Evolutionary conservation across 495 filamentous ascomycete genomes (phyloP).

Genomic region (Letharia lupina): DNA sequence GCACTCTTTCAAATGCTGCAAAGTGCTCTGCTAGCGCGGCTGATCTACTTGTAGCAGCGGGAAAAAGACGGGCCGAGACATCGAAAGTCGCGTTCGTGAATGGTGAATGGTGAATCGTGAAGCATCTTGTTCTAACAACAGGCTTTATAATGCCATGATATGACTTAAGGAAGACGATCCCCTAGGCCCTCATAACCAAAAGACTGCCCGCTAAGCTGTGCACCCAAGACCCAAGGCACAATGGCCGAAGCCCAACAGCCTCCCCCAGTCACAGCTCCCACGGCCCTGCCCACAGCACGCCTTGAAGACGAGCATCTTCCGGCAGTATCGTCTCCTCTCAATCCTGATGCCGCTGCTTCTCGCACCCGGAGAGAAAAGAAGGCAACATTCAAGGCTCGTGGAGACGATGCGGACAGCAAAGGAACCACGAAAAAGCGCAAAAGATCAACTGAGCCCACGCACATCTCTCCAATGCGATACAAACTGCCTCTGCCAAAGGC

Average conservation of each 20-base stretch:
- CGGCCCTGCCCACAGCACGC: constrained; percentile 50
- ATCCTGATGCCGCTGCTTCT: constrained; percentile 43
- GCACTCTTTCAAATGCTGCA: no score
- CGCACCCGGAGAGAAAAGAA: constrained; percentile 49
- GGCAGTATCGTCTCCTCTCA: constrained; percentile 53
- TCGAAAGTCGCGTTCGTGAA: background rate
- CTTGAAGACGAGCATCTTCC: constrained; percentile 36
- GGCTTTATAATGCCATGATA: background rate
- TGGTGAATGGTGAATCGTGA: background rate
- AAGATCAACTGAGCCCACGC: constrained; percentile 25
- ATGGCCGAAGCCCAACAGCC: constrained; percentile 9
- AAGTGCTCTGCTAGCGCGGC: no score
- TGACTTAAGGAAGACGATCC: background rate
- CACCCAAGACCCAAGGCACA: background rate
- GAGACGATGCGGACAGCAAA: constrained; percentile 49
- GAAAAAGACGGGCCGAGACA: no score
- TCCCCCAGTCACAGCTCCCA: constrained; percentile 21
- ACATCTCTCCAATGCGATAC: constrained; percentile 44
- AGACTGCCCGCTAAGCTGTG: background rate
- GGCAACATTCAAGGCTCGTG: constrained; percentile 68
- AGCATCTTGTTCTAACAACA: background rate
- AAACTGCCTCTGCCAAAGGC: constrained; percentile 49
- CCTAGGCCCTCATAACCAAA: background rate
- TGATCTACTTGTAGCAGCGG: no score
- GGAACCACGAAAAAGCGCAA: constrained; percentile 42